Evolutionary conservation across 805 yeast genomes (phyloP).

Genomic region (Spathaspora arborariae): DNA sequence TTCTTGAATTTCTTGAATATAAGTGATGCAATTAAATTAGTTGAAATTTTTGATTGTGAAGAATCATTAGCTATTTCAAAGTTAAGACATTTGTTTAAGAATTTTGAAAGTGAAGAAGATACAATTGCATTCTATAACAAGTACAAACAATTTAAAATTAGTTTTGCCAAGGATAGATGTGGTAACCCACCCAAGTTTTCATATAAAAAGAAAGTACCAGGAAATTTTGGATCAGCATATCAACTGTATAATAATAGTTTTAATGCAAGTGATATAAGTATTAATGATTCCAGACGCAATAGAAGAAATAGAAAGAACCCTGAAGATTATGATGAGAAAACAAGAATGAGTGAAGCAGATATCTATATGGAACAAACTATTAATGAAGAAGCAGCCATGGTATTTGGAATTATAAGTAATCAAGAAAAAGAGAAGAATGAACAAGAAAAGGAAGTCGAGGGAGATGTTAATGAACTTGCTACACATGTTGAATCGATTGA

Average conservation of each 20-base stretch:
- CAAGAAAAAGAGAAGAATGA: constrained; percentile 8
- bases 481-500: neutral
- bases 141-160: constrained; percentile 54
- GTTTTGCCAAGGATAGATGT: constrained; percentile 77
- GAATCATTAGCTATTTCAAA: constrained; percentile 45
- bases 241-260: constrained; percentile 7
- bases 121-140: constrained; percentile 39
- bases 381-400: constrained; percentile 40
- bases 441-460: constrained; percentile 1
- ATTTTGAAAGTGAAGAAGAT: constrained; percentile 16
- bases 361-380: constrained; percentile 17
- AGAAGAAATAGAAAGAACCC: constrained; percentile 5
- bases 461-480: neutral
- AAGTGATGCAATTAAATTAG: constrained; percentile 57
- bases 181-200: constrained; percentile 64
- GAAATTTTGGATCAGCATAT: constrained; percentile 7
- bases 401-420: constrained; percentile 40
- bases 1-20: constrained; percentile 70
- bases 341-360: constrained; percentile 7
- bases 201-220: constrained; percentile 36
- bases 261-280: constrained; percentile 7
- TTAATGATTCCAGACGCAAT: constrained; percentile 8
- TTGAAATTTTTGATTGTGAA: constrained; percentile 48
- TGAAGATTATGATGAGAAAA: constrained; percentile 10
- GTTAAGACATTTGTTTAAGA: constrained; percentile 54